Conservation (phyloP, 805 yeast genomes). For the Metschnikowia lochheadii region DNA sequence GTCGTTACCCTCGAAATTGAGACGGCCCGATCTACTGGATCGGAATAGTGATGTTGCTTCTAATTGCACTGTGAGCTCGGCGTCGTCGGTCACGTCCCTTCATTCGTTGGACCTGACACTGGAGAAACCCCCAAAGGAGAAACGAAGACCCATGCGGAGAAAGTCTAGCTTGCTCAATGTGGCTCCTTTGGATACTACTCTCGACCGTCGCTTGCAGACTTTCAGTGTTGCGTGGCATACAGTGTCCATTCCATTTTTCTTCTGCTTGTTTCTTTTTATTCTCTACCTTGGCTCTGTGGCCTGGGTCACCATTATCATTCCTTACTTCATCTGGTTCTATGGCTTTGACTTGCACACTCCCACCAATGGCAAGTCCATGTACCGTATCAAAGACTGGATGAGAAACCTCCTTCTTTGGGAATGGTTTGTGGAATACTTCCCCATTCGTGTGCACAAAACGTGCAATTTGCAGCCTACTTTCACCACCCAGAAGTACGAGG, state of each 20-base stretch:
- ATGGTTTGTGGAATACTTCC: conserved; percentile 75
- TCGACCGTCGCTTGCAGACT: conserved; percentile 59
- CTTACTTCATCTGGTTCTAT: conserved; percentile 56
- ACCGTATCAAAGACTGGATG: conserved; percentile 53
- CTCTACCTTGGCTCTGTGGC: conserved; percentile 49
- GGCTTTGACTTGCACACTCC: conserved; percentile 64
- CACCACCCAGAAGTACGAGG: conserved; percentile 31
- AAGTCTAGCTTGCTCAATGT: conserved; percentile 26
- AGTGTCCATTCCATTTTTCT: conserved; percentile 58
- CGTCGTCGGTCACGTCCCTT: not conserved
- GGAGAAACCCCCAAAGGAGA: not conserved
- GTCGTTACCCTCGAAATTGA: not conserved
- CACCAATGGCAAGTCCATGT: conserved; percentile 63
- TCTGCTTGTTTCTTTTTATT: conserved; percentile 49
- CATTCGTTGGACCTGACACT: not conserved
- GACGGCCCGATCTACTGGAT: not conserved
- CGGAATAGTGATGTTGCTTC: not conserved
- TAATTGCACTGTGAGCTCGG: not conserved
- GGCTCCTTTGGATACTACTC: conserved; percentile 57
- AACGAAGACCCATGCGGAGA: conserved; percentile 2
- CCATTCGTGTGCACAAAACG: conserved; percentile 66
- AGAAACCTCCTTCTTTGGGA: conserved; percentile 60
- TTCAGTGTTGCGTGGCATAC: conserved; percentile 70
- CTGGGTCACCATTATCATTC: conserved; percentile 62
- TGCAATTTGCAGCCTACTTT: conserved; percentile 72